phyloP scores from a whole-genome alignment of 306 rosid species.

The Cucurbita maxima region DNA sequence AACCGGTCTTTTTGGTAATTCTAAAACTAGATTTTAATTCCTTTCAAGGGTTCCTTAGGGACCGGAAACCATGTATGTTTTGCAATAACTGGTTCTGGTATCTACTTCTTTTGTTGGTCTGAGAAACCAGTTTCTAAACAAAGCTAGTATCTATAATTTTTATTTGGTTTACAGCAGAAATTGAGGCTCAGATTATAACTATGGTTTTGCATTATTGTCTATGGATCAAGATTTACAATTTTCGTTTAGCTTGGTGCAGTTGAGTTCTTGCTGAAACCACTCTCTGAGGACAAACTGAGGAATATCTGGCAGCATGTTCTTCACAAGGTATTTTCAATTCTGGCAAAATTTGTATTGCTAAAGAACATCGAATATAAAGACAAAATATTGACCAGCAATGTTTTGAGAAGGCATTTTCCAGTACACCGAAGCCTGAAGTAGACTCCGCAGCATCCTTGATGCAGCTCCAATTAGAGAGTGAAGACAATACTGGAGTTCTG shows the following conservation, averaged over 20 bases:
- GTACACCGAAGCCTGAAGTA: constrained; percentile 45
- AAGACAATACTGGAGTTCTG: constrained; percentile 12
- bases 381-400: not conserved
- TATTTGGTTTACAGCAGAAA: not conserved
- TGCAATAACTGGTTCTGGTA: not conserved
- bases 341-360: not conserved
- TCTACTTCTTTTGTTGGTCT: not conserved
- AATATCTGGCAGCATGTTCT: constrained; percentile 99
- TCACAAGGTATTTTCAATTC: constrained; percentile 57
- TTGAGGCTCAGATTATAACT: not conserved
- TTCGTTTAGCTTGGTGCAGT: constrained; percentile 78
- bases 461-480: constrained; percentile 36
- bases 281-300: constrained; percentile 81
- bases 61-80: not conserved
- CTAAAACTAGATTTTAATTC: not conserved
- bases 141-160: not conserved
- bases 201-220: no score
- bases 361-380: not conserved
- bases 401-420: constrained; percentile 63
- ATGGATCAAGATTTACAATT: not conserved
- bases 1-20: not conserved
- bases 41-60: not conserved
- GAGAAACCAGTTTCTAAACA: not conserved
- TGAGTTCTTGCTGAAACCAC: constrained; percentile 78
- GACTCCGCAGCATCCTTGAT: constrained; percentile 38